Evolutionary conservation across 495 filamentous ascomycete species (phyloP), one percentile per base, ranked within the genome.

Genomic region (Venustampulla echinocandica): DNA sequence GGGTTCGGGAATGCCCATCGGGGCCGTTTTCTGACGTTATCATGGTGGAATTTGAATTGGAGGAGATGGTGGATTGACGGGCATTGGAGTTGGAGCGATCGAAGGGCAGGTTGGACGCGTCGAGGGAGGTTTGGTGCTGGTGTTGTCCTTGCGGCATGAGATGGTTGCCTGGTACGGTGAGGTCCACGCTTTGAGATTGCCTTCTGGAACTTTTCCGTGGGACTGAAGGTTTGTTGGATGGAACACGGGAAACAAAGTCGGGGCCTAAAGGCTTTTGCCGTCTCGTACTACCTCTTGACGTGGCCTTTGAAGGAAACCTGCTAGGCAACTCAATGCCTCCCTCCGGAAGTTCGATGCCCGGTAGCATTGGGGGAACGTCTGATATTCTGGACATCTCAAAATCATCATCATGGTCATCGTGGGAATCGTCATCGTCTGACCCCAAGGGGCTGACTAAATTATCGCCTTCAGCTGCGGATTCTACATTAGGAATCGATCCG

Each of bases 281-380:
- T 20, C 49, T 15, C 20, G 56, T 48, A 20, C 42, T 64, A 19
- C 38, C 52, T 18, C 54, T 61, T 51, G 57, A 73, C 10, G 46
- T 79, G 37, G 69, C 75, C 55, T 76, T 77, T 3, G 80, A 82
- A 14, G 71, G 73, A 22, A 78, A 64, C 27, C 80, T 74, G 53
- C 76, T 82, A n/a, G 80, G 77, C 10, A 82, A 58, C 56, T 77
- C 75, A 49, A 84, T 81, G 36, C 66, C 74, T 46, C 74, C 77
- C 17, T 72, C 77, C 22, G 75, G 66, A 48, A 59, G 46, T 2
- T 84, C 77, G 37, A 87, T 69, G 4, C 68, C 67, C 2, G 80
- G 81, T 19, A 89, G 64, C 2, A 69, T 63, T 3, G 80, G 81
- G 13, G 77, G 69, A 1, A 77, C 60, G 39, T 72, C 67, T 33